Conservation (phyloP, 208 protist species). For the Wallacemonas sp. region DNA sequence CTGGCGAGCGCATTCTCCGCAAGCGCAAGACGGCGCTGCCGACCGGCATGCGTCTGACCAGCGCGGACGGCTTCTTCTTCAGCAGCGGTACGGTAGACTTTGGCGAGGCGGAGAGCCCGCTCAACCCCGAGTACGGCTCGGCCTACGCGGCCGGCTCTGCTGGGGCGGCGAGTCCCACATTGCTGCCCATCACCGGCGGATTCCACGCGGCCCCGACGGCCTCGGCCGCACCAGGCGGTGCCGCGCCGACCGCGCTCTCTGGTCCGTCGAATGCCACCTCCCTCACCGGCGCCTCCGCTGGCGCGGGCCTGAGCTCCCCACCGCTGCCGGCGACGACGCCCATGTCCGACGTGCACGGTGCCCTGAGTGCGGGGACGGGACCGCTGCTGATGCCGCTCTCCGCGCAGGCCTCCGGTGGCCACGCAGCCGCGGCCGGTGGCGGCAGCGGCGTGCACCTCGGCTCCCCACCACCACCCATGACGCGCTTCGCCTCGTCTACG, state of each 20-base stretch:
- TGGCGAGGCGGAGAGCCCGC: background rate
- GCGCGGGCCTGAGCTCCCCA: too few species aligned
- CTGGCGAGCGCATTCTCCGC: constrained; percentile 60
- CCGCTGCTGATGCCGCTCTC: background rate
- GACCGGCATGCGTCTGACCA: background rate
- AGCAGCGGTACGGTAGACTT: background rate
- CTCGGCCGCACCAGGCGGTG: background rate
- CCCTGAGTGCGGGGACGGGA: too few species aligned
- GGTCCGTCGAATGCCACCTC: background rate
- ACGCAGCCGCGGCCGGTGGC: background rate
- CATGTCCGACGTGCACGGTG: too few species aligned
- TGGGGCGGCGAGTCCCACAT: background rate
- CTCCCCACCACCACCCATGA: constrained; percentile 8
- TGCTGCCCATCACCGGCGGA: background rate
- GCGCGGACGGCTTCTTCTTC: background rate
- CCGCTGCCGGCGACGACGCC: too few species aligned
- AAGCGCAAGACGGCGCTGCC: constrained; percentile 21
- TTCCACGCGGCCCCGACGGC: background rate
- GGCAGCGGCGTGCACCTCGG: background rate
- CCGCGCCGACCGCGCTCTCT: background rate
- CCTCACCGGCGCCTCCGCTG: background rate
- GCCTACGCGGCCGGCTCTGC: background rate
- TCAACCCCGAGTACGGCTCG: constrained; percentile 2
- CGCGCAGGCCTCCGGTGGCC: background rate
- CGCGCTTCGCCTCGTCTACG: background rate